Base-by-base conservation (phyloP, 495 filamentous ascomycete genomes). In the Penicillium dipodomyicola region DNA sequence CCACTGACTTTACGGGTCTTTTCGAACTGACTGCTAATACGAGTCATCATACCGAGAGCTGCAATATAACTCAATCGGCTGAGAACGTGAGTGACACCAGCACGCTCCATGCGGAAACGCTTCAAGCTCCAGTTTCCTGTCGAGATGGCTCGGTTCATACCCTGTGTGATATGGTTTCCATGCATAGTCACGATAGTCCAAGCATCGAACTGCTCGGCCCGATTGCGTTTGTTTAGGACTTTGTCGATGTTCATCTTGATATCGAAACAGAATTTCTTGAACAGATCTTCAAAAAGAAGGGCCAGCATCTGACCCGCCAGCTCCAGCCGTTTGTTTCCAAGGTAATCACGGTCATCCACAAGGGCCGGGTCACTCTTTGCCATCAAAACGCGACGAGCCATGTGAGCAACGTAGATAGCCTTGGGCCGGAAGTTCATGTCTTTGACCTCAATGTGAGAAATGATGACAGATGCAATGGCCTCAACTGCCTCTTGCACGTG, bases 41-140 rank as follows among this genome's bases (percentile, higher is more conserved):
- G 85, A 11, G 95, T 97, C 95, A 99, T 97, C 95, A 97, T 97
- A 54, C 95, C 95, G n/a, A 99, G 81, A 11, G 95, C 95, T 62
- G 88, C 90, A 74, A 97, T 96, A 66, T 96, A 99, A 70, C 92
- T 97, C 44, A 97, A 76, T 42, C 94, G 84, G 75, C 92, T 97
- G 17, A 99, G 79, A 52, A 99, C 92, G 71, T 99, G 94, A 3
- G 94, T 96, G 10, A 99, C 92, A 64, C 94, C 94, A 20, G 94
- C 94, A 70, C 94, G 82, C 66, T 96, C 92, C 94, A 97, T 99
- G 71, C 91, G 90, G 77, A 97, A 97, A 69, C 95, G 90, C 70
- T 94, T 96, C 51, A 97, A 79, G 54, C 81, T 96, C 94, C 94
- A 99, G 64, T 99, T 99, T 15, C 94, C 94, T 17, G 93, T 97